phyloP scores from a whole-genome alignment of 2,329 filamentous ascomycete species.

The Ceratocystiopsis minuta region DNA sequence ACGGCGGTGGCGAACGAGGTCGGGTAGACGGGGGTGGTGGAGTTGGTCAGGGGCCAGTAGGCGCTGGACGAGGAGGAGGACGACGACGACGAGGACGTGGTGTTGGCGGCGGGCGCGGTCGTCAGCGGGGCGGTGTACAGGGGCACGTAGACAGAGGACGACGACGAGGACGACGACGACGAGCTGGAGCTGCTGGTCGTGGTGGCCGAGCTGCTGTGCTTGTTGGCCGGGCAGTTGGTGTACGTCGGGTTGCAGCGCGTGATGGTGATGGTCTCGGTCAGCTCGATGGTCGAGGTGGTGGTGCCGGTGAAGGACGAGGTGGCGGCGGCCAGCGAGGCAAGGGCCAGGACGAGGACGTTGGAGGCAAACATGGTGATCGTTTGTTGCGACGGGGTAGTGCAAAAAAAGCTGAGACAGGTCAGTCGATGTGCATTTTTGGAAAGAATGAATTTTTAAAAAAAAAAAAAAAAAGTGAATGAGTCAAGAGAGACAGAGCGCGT shows the following conservation, averaged over 20 bases:
- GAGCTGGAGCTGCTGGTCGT: conserved; percentile 1
- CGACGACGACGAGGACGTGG: too few relatives aligned
- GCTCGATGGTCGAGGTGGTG: conserved; percentile 27
- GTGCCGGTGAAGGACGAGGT: conserved; percentile 13
- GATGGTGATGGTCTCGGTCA: conserved; percentile 27
- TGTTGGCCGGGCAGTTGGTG: conserved; percentile 24
- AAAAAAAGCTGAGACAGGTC: too few relatives aligned
- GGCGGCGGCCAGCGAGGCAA: conserved; percentile 18
- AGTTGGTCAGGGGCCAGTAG: background rate
- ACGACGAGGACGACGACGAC: too few relatives aligned
- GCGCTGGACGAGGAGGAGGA: background rate
- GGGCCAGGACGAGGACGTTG: conserved; percentile 4
- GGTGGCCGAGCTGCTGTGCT: conserved; percentile 12
- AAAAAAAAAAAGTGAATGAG: too few relatives aligned
- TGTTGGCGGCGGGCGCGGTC: too few relatives aligned
- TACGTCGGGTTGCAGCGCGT: conserved; percentile 27
- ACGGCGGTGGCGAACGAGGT: conserved; percentile 10
- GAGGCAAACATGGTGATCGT: conserved; percentile 5
- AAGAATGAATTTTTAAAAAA: too few relatives aligned
- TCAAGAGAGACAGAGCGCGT: too few relatives aligned
- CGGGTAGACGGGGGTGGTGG: conserved; percentile 7
- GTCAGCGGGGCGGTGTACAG: too few relatives aligned
- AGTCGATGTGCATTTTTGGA: too few relatives aligned
- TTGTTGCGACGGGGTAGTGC: background rate
- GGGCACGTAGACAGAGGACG: too few relatives aligned